Evolutionary conservation across 805 yeast genomes (phyloP).

Genomic region (Ogataea populi-albae): DNA sequence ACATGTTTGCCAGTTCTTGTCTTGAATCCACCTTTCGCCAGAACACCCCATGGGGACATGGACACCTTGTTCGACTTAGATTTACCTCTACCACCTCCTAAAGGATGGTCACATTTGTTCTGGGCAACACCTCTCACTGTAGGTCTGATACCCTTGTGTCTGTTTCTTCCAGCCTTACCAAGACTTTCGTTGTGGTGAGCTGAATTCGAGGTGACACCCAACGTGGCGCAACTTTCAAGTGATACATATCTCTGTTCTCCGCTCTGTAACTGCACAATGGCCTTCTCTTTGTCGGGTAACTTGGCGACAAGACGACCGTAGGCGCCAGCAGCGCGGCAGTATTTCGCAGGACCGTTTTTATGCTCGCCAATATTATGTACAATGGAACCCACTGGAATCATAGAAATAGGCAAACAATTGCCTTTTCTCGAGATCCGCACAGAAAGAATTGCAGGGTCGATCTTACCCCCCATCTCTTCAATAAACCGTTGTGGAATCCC

Average conservation of each 20-base stretch:
- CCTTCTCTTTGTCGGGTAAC: conserved; percentile 64
- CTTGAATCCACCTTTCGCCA: conserved; percentile 88
- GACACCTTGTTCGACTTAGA: conserved; percentile 93
- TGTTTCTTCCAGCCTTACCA: conserved; percentile 96
- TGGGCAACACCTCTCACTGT: conserved; percentile 96
- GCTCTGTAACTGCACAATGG: conserved; percentile 76
- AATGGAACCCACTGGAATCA: conserved; percentile 94
- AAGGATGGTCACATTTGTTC: conserved; percentile 97
- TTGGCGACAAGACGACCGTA: conserved; percentile 86
- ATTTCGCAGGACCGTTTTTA: conserved; percentile 74
- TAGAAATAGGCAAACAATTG: conserved; percentile 85
- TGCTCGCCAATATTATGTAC: conserved; percentile 84
- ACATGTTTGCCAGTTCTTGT: conserved; percentile 87
- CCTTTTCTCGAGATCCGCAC: conserved; percentile 89
- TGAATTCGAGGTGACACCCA: conserved; percentile 88
- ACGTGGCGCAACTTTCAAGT: conserved; percentile 84
- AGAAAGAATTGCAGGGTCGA: conserved; percentile 88
- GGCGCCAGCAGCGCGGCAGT: conserved; percentile 93
- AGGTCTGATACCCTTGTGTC: conserved; percentile 92
- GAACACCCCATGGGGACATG: conserved; percentile 93
- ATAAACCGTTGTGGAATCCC: conserved; percentile 79
- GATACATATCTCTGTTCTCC: conserved; percentile 94
- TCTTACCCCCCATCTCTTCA: conserved; percentile 82
- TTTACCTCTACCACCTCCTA: conserved; percentile 99
- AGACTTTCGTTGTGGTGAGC: conserved; percentile 85